These are phyloP conservation scores for Aspergillus spinulosporus DNA, from an alignment of 2,329 filamentous ascomycete genomes.

Conservation along the genomic window DNA sequence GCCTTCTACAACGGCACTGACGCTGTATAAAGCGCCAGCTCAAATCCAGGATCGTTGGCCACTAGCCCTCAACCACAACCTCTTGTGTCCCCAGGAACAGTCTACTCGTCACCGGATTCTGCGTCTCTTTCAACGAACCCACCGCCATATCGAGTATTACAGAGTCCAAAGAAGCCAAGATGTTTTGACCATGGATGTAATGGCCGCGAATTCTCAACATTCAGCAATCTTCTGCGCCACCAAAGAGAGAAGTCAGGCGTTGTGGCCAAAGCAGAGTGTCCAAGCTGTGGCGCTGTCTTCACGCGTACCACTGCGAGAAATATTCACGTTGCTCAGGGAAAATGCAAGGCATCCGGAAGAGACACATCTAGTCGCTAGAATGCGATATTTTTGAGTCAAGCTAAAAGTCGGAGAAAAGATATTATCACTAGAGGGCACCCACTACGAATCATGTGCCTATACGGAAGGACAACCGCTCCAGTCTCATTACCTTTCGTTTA, in stretches of 20 bases:
- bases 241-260: conserved; percentile 93
- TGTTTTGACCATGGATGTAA: conserved; percentile 98
- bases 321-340: conserved; percentile 81
- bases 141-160: conserved; percentile 63
- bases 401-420: neutral
- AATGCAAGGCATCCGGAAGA: conserved; percentile 68
- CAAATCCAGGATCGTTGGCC: conserved; percentile 27
- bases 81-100: conserved; percentile 26
- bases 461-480: too few species aligned
- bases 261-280: conserved; percentile 83
- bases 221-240: conserved; percentile 89
- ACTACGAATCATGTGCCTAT: neutral
- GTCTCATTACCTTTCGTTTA: neutral
- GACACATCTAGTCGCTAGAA: conserved; percentile 31
- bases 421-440: neutral
- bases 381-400: neutral
- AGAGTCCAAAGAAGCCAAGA: conserved; percentile 84
- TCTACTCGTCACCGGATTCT: conserved; percentile 32
- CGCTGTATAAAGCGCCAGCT: conserved; percentile 17
- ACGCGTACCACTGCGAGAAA: conserved; percentile 86
- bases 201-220: conserved; percentile 91
- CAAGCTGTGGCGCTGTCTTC: conserved; percentile 89
- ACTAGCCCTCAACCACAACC: conserved; percentile 29
- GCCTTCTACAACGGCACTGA: conserved; percentile 15
- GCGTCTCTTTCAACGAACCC: conserved; percentile 34